phyloP scores from a whole-genome alignment of 352 stramenopile species.

The Phytopythium aichiense region DNA sequence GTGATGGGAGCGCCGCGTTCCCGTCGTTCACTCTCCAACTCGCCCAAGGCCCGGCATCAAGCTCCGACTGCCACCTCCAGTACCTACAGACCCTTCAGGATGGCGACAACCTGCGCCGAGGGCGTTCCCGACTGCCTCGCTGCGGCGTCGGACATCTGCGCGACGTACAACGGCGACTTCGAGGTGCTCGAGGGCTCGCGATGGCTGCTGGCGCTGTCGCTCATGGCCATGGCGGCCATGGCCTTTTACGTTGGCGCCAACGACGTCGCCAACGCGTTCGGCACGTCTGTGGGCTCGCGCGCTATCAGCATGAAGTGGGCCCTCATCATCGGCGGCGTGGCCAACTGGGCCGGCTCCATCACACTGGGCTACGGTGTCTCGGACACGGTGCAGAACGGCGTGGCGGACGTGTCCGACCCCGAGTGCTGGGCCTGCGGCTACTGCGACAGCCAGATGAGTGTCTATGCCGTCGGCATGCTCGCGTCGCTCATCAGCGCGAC shows the following conservation, averaged over 20 bases:
- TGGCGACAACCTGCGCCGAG: constrained; percentile 12
- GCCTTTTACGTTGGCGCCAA: constrained; percentile 61
- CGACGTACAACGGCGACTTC: constrained; percentile 17
- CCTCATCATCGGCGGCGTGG: constrained; percentile 61
- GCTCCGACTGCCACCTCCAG: not conserved
- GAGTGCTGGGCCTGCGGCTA: constrained; percentile 28
- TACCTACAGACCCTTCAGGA: not conserved
- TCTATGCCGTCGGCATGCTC: constrained; percentile 69
- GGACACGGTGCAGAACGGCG: constrained; percentile 58
- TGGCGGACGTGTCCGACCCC: constrained; percentile 16
- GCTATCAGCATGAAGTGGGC: constrained; percentile 67
- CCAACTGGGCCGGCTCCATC: constrained; percentile 72
- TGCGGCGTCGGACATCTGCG: constrained; percentile 5
- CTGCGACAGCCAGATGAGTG: constrained; percentile 40
- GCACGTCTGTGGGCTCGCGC: constrained; percentile 71
- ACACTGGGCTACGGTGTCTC: constrained; percentile 75
- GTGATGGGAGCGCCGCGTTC: not conserved
- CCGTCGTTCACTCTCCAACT: constrained; percentile 2
- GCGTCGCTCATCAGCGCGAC: constrained; percentile 38
- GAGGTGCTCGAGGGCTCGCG: constrained; percentile 13
- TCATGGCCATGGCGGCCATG: constrained; percentile 18
- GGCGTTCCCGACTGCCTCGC: constrained; percentile 15
- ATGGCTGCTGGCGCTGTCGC: constrained; percentile 10
- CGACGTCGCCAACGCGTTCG: constrained; percentile 87
- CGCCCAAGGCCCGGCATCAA: not conserved